These are phyloP conservation scores for Phytophthora colocasiae DNA, from an alignment of 352 stramenopile genomes.

Conservation along the genomic window DNA sequence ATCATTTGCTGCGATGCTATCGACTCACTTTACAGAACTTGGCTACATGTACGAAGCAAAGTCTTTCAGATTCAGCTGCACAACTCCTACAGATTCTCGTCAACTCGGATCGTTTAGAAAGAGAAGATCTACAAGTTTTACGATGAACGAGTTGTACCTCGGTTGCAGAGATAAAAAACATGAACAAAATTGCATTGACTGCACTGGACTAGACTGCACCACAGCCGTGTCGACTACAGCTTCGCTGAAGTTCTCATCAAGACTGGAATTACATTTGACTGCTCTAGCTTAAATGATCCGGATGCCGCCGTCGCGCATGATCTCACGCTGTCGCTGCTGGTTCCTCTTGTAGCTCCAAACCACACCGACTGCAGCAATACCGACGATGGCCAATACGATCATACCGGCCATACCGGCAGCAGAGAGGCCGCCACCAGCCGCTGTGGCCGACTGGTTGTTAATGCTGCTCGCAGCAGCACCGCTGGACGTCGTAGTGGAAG, in stretches of 20 bases:
- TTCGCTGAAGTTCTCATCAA: slow-evolving; percentile 16
- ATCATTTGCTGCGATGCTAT: slow-evolving; percentile 6
- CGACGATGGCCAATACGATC: slow-evolving; percentile 63
- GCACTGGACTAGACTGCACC: slow-evolving; percentile 27
- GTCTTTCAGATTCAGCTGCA: background rate
- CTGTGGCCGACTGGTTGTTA: slow-evolving; percentile 58
- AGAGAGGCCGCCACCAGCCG: slow-evolving; percentile 40
- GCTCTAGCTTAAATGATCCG: slow-evolving; percentile 42
- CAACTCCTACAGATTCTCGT: background rate
- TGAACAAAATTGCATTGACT: slow-evolving; percentile 36
- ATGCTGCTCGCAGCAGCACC: slow-evolving; percentile 14
- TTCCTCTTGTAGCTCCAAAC: slow-evolving; percentile 84
- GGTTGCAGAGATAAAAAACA: slow-evolving; percentile 5
- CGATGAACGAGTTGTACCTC: no score
- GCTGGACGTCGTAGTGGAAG: background rate
- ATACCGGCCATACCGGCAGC: slow-evolving; percentile 63
- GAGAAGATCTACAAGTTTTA: background rate
- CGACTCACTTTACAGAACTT: background rate
- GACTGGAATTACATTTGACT: slow-evolving; percentile 23
- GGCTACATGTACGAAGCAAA: background rate
- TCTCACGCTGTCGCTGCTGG: slow-evolving; percentile 76
- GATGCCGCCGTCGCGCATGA: slow-evolving; percentile 73
- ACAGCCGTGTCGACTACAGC: slow-evolving; percentile 17
- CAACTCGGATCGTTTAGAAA: slow-evolving; percentile 1
- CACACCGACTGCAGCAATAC: slow-evolving; percentile 55